These are phyloP conservation scores for Saprolegnia diclina DNA, from an alignment of 352 stramenopile species.

Conservation along the genomic window DNA sequence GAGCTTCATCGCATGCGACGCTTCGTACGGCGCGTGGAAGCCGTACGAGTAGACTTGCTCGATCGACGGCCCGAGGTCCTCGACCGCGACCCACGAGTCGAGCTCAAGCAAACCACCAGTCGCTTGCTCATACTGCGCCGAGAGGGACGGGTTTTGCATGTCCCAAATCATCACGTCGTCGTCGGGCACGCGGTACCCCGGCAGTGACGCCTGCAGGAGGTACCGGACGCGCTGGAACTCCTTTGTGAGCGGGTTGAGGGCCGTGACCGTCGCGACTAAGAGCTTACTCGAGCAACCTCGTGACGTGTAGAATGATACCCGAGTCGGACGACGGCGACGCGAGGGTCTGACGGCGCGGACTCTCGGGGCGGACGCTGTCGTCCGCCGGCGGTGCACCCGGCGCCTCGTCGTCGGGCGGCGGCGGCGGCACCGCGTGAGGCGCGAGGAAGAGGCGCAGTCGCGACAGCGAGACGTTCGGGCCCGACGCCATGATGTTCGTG, in stretches of 20 bases:
- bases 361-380: slow-evolving; percentile 28
- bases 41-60: slow-evolving; percentile 46
- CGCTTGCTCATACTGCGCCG: slow-evolving; percentile 53
- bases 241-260: slow-evolving; percentile 32
- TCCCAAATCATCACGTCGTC: slow-evolving; percentile 57
- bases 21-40: slow-evolving; percentile 45
- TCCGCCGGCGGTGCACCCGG: slow-evolving; percentile 1
- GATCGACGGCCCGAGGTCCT: slow-evolving; percentile 57
- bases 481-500: neutral
- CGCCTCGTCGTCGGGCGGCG: slow-evolving; percentile 16
- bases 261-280: slow-evolving; percentile 25
- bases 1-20: slow-evolving; percentile 57
- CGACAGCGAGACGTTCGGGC: slow-evolving; percentile 30
- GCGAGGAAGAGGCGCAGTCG: slow-evolving; percentile 38
- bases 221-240: slow-evolving; percentile 64
- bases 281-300: neutral
- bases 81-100: slow-evolving; percentile 67
- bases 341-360: slow-evolving; percentile 32
- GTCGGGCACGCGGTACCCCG: slow-evolving; percentile 46
- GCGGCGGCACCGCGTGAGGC: slow-evolving; percentile 35
- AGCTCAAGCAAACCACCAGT: slow-evolving; percentile 49
- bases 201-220: slow-evolving; percentile 51
- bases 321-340: slow-evolving; percentile 32
- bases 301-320: neutral
- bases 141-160: slow-evolving; percentile 55